Evolutionary conservation across 768 basidiomycete species (phyloP).

Genomic region (Piloderma croceum): DNA sequence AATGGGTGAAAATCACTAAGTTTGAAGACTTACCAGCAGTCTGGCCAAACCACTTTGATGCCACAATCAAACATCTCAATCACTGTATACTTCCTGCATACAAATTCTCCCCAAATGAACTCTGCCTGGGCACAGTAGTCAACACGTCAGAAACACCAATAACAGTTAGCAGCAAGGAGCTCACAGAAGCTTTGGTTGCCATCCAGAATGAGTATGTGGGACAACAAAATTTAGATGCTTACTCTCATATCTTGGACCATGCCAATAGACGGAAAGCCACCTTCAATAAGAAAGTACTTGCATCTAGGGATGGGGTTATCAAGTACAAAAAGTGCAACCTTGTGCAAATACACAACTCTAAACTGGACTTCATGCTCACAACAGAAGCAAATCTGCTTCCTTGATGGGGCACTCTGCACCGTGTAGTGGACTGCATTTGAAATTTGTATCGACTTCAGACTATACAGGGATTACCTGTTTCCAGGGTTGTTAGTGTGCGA

Average conservation of each 20-base stretch:
- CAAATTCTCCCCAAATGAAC: too few species aligned
- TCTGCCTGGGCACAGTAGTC: slow-evolving; percentile 24
- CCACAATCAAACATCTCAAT: slow-evolving; percentile 17
- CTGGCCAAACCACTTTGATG: slow-evolving; percentile 19
- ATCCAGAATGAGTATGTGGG: too few species aligned
- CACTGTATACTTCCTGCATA: slow-evolving; percentile 20
- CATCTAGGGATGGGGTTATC: slow-evolving; percentile 11
- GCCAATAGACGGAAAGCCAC: slow-evolving; percentile 18
- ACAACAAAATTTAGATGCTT: slow-evolving; percentile 27
- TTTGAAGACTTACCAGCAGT: slow-evolving; percentile 13
- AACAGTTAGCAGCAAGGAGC: slow-evolving; percentile 12
- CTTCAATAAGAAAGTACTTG: slow-evolving; percentile 22
- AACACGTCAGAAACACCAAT: slow-evolving; percentile 21
- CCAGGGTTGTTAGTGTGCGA: slow-evolving; percentile 11
- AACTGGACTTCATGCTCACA: slow-evolving; percentile 23
- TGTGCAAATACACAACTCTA: slow-evolving; percentile 26
- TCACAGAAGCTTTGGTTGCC: slow-evolving; percentile 4
- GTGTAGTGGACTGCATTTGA: slow-evolving; percentile 6
- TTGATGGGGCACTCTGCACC: slow-evolving; percentile 25
- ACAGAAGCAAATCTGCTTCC: slow-evolving; percentile 25
- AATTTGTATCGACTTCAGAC: slow-evolving; percentile 24
- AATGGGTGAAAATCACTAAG: slow-evolving; percentile 5
- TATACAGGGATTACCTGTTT: slow-evolving; percentile 5
- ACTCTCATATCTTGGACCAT: slow-evolving; percentile 17
- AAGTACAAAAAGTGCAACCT: slow-evolving; percentile 22